These are phyloP conservation scores for Trifolium repens DNA, from an alignment of 306 rosid species.

Conservation along the genomic window DNA sequence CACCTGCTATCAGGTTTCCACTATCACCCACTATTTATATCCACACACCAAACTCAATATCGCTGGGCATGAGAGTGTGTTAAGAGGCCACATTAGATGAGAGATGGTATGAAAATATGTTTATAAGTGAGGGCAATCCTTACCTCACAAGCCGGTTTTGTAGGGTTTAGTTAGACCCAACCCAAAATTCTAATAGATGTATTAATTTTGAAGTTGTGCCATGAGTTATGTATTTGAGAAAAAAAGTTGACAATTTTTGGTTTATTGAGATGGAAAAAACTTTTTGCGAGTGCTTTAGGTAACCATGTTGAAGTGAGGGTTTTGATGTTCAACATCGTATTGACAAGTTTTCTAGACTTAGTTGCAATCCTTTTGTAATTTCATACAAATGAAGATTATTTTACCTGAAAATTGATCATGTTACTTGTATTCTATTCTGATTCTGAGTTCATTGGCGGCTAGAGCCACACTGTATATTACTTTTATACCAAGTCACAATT, in stretches of 20 bases:
- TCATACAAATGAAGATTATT: no score
- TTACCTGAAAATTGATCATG: not conserved
- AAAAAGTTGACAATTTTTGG: not conserved
- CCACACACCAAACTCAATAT: no score
- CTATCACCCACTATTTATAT: no score
- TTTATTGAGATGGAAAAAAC: not conserved
- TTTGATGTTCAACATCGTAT: not conserved
- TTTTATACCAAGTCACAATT: conserved; percentile 12
- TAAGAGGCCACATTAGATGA: no score
- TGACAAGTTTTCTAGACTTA: not conserved
- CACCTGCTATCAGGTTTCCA: no score
- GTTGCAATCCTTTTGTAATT: not conserved
- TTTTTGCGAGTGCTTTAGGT: no score
- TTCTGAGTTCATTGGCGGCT: not conserved
- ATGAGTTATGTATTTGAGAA: not conserved
- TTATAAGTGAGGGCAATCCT: no score
- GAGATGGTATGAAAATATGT: no score
- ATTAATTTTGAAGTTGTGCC: not conserved
- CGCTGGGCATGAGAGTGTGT: no score
- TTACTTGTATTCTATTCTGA: not conserved
- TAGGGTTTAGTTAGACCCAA: no score
- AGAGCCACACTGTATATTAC: not conserved
- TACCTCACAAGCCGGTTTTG: no score
- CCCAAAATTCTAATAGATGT: not conserved
- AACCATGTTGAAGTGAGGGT: no score